These are phyloP conservation scores for Cystoisospora suis DNA, from an alignment of 169 alveolate genomes.

Conservation along the genomic window DNA sequence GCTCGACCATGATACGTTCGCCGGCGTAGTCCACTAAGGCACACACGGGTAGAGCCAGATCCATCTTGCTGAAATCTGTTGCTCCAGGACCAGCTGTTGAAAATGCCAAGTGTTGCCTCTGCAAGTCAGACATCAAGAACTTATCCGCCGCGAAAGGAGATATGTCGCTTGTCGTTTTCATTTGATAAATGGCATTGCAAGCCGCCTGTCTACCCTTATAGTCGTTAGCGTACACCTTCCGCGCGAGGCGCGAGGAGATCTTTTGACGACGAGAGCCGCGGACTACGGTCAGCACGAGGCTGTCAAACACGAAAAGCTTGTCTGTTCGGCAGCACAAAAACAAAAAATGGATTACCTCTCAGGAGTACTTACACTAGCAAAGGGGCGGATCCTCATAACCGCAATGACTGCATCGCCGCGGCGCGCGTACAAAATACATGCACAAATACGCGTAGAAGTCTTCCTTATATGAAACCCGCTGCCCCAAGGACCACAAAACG, in stretches of 20 bases:
- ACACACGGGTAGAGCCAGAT: constrained; percentile 57
- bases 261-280: constrained; percentile 45
- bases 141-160: not conserved
- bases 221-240: constrained; percentile 57
- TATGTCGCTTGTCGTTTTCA: constrained; percentile 3
- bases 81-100: too few species aligned
- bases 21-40: constrained; percentile 61
- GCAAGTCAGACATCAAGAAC: constrained; percentile 35
- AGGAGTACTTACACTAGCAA: not conserved
- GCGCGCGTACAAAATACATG: not conserved
- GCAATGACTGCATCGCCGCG: not conserved
- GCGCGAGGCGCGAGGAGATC: constrained; percentile 36
- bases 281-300: constrained; percentile 62
- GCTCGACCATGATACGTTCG: constrained; percentile 59
- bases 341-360: not conserved
- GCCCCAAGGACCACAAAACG: not conserved
- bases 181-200: constrained; percentile 51
- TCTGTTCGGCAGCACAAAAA: not conserved
- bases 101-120: not conserved
- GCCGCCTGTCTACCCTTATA: constrained; percentile 63
- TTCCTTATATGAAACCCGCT: not conserved
- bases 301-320: constrained; percentile 58
- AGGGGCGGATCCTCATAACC: not conserved
- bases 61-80: constrained; percentile 28
- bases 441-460: not conserved